Conservation (phyloP, 2,329 filamentous ascomycete species). For the Trichoderma citrinoviride region DNA sequence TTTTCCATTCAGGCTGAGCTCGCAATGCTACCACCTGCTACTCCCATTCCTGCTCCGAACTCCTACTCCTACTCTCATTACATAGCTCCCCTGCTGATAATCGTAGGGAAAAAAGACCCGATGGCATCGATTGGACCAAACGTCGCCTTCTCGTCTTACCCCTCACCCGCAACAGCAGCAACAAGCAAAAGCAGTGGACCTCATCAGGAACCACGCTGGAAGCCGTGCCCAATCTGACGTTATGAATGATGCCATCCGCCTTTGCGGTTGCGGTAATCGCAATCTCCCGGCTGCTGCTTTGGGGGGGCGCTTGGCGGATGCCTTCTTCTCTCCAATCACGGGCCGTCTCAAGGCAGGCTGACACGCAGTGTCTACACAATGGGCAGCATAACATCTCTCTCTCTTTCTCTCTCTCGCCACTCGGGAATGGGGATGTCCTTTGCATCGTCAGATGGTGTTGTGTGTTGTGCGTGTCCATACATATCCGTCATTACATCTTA, state of each 20-base stretch:
- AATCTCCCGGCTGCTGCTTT: neutral
- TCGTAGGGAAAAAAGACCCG: neutral
- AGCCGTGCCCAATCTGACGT: slow-evolving; percentile 7
- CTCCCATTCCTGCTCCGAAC: no score
- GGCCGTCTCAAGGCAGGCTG: neutral
- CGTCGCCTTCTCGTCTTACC: neutral
- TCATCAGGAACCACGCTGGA: slow-evolving; percentile 1
- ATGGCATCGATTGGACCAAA: neutral
- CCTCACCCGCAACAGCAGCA: neutral
- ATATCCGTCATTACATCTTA: neutral
- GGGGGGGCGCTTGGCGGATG: neutral
- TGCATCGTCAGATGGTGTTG: no score
- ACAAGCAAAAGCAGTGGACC: neutral
- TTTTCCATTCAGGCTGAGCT: neutral
- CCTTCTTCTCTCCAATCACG: no score
- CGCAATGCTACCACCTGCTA: neutral
- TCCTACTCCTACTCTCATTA: no score
- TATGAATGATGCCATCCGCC: slow-evolving; percentile 7
- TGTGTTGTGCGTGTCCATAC: no score
- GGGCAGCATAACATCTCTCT: no score
- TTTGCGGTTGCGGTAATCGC: neutral
- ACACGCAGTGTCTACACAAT: neutral
- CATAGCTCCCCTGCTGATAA: no score
- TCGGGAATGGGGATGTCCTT: neutral
- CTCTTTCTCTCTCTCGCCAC: slow-evolving; percentile 1